These are phyloP conservation scores for Pascua sp. DNA, from an alignment of 1,284 basidiomycete genomes.

Conservation along the genomic window DNA sequence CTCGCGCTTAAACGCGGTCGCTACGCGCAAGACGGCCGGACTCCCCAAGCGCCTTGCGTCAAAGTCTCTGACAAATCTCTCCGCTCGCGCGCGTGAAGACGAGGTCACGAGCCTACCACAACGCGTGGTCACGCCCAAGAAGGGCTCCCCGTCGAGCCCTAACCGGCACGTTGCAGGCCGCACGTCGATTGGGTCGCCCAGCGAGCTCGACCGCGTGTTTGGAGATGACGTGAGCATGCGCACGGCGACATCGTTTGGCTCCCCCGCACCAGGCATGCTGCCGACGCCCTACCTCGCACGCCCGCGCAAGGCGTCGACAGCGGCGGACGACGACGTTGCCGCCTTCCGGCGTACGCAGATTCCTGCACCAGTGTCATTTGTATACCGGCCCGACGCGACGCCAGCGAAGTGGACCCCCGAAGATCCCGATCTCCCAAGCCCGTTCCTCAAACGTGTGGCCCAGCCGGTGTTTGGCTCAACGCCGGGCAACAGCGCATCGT, in stretches of 20 bases:
- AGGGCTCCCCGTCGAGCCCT: not conserved
- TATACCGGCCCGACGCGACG: slow-evolving; percentile 40
- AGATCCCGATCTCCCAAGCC: slow-evolving; percentile 41
- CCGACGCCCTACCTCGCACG: slow-evolving; percentile 8
- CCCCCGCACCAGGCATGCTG: slow-evolving; percentile 25
- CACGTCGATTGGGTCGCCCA: slow-evolving; percentile 40
- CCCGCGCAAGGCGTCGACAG: slow-evolving; percentile 6
- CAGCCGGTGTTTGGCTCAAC: no score
- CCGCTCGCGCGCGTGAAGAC: slow-evolving; percentile 27
- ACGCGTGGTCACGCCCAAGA: slow-evolving; percentile 6
- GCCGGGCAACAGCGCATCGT: no score
- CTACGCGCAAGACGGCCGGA: not conserved
- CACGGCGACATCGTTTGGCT: slow-evolving; percentile 25
- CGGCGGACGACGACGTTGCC: not conserved
- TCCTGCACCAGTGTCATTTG: slow-evolving; percentile 28
- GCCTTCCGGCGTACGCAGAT: slow-evolving; percentile 31
- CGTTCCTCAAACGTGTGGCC: slow-evolving; percentile 30
- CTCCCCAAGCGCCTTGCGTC: slow-evolving; percentile 17
- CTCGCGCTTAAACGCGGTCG: no score
- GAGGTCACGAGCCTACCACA: slow-evolving; percentile 3
- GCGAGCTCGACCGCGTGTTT: slow-evolving; percentile 29
- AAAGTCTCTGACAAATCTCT: slow-evolving; percentile 46
- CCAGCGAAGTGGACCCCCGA: slow-evolving; percentile 44
- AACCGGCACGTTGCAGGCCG: slow-evolving; percentile 17
- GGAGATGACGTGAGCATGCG: slow-evolving; percentile 42